Evolutionary conservation across 305 asterid genomes (phyloP), one percentile per base, ranked within the genome.

Genomic region (Plantago lanceolata): DNA sequence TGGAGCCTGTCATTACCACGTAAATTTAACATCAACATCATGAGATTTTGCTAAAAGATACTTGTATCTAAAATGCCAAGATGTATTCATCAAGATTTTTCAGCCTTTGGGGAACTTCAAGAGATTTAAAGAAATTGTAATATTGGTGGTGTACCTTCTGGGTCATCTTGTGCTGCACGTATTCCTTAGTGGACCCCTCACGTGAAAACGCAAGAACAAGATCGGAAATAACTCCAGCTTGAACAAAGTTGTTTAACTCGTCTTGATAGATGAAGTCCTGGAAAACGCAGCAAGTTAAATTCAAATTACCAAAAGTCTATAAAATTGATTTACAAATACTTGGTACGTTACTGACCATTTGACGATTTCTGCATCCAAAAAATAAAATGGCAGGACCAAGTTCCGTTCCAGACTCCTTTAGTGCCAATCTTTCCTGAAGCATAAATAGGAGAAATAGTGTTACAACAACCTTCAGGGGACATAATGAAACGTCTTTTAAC

Each of bases 341-440:
- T 37, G 24, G 65, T 76, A 51, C 68, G 53, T 43, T 17, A 75
- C 92, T 70, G 26, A 91, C 97, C 96, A 91, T 61, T 71, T 78
- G 72, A 59, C 94, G 82, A 76, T 91, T 91, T 77, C 97, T 82
- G 79, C 97, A 91, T 56, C 98, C 96, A 33, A 91, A 89, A 76
- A 82, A 91, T 70, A 91, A 73, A 54, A 78, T 49, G 61, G 95
- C 92, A 50, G 89, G 95, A 61, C 96, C 98, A 66, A 92, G 90
- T 72, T 85, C 89, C 19, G 86, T 75, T 62, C 96, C 96, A 51
- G 84, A 84, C 61, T 84, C 87, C 79, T 85, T 85, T 60, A 85
- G 68, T 73, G 98, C 96, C 76, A 84, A 76, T 71, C 98, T 81
- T 84, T 92, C 98, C 93, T 92, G 95, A 63, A 78, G 74, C 57